Evolutionary conservation across 805 yeast species (phyloP).

Genomic region (Barnettozyma siamensis): DNA sequence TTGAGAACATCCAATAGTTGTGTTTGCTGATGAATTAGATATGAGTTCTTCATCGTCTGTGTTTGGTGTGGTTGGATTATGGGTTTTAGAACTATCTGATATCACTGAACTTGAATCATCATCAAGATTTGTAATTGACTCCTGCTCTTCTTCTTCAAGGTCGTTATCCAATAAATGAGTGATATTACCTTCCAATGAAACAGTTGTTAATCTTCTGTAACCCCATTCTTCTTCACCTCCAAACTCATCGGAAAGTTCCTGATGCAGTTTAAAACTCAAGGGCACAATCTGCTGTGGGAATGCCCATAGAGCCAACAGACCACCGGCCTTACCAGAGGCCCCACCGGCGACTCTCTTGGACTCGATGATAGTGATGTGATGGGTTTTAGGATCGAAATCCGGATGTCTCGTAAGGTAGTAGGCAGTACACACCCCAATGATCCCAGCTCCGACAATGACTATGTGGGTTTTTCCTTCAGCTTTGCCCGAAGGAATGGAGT

Average conservation of each 20-base stretch:
- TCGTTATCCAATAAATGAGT: constrained; percentile 23
- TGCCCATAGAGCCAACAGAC: constrained; percentile 91
- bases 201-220: constrained; percentile 80
- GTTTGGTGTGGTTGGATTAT: constrained; percentile 1
- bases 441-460: constrained; percentile 90
- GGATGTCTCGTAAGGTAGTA: constrained; percentile 84
- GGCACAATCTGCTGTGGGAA: constrained; percentile 94
- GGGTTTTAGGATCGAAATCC: constrained; percentile 59
- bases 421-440: constrained; percentile 93
- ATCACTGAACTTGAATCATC: constrained; percentile 25
- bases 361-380: constrained; percentile 82
- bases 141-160: constrained; percentile 16
- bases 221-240: constrained; percentile 92
- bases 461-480: constrained; percentile 63
- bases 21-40: neutral
- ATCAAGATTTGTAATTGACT: constrained; percentile 1
- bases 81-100: constrained; percentile 14
- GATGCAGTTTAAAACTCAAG: constrained; percentile 78
- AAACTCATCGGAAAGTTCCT: constrained; percentile 69
- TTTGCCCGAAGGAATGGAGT: constrained; percentile 23
- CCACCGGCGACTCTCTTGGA: constrained; percentile 94
- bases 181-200: constrained; percentile 81
- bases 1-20: constrained; percentile 3
- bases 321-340: constrained; percentile 97
- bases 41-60: constrained; percentile 14